Percentiles rank a stretch among this genome's conserved stretches.
Conservation (phyloP, 805 yeast genomes). For the Ogataea saltuana region DNA sequence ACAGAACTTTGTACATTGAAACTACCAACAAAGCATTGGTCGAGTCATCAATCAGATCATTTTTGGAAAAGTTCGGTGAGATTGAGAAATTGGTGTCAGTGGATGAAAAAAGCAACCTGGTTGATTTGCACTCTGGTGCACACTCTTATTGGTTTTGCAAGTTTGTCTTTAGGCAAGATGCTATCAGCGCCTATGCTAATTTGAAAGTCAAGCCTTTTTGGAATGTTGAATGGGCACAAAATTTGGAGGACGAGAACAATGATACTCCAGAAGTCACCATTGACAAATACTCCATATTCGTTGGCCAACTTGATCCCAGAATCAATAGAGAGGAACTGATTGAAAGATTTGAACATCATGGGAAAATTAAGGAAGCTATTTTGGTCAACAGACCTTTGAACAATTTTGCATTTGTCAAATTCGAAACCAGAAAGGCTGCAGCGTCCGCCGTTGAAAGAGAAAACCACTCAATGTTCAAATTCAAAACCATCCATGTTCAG, state of each 20-base stretch:
- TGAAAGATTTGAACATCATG: slow-evolving; percentile 67
- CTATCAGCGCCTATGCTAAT: slow-evolving; percentile 78
- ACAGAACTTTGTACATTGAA: slow-evolving; percentile 71
- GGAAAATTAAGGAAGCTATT: slow-evolving; percentile 57
- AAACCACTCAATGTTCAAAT: slow-evolving; percentile 74
- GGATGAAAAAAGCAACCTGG: slow-evolving; percentile 34
- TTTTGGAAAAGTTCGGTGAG: slow-evolving; percentile 64
- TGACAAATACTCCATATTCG: slow-evolving; percentile 73
- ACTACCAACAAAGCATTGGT: slow-evolving; percentile 34
- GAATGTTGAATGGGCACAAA: slow-evolving; percentile 84
- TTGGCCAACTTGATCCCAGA: slow-evolving; percentile 65
- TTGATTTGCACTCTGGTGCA: slow-evolving; percentile 19
- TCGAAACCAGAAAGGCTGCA: slow-evolving; percentile 65
- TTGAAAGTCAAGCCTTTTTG: slow-evolving; percentile 55
- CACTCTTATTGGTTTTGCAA: slow-evolving; percentile 64
- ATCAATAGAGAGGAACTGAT: slow-evolving; percentile 56
- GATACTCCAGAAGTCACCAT: slow-evolving; percentile 45
- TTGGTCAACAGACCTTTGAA: slow-evolving; percentile 53
- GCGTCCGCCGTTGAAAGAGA: slow-evolving; percentile 86
- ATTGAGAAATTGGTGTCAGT: slow-evolving; percentile 63
- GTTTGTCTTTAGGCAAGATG: slow-evolving; percentile 82
- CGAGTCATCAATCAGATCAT: slow-evolving; percentile 37
- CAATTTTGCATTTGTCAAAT: slow-evolving; percentile 75
- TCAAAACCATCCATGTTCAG: slow-evolving; percentile 82
- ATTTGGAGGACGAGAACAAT: slow-evolving; percentile 54